phyloP scores from a whole-genome alignment of 305 asterid species.

The Solanum hybrid region DNA sequence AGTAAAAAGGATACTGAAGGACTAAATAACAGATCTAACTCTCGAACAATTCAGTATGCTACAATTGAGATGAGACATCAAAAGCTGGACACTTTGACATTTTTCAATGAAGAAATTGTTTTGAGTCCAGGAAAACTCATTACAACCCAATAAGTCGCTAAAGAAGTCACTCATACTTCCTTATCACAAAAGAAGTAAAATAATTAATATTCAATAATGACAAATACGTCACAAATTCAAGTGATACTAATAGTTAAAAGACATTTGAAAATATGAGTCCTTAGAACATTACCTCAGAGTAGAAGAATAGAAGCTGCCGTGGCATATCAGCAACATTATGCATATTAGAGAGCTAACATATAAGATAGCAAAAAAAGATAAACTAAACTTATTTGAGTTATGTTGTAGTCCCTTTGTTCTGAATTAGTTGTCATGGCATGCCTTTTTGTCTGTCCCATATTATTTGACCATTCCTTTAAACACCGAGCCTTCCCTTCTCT shows the following conservation, averaged over 20 bases:
- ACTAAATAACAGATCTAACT: not conserved
- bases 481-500: not conserved
- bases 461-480: not conserved
- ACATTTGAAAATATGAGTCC: not conserved
- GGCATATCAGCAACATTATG: slow-evolving; percentile 1
- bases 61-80: not conserved
- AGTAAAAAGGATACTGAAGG: not conserved
- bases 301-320: not conserved
- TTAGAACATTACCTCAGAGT: not conserved
- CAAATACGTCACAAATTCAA: not conserved
- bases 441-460: not conserved
- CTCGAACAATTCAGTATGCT: not conserved
- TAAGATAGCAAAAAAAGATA: not conserved
- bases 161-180: not conserved
- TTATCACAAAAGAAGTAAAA: not conserved
- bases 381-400: not conserved
- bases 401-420: not conserved
- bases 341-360: not conserved
- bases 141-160: not conserved
- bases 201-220: not conserved
- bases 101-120: not conserved
- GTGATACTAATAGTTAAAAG: not conserved
- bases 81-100: not conserved
- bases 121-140: not conserved
- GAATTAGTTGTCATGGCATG: not conserved